Base-by-base conservation (phyloP, 129 eudicot genomes). In the Arctium lappa region DNA sequence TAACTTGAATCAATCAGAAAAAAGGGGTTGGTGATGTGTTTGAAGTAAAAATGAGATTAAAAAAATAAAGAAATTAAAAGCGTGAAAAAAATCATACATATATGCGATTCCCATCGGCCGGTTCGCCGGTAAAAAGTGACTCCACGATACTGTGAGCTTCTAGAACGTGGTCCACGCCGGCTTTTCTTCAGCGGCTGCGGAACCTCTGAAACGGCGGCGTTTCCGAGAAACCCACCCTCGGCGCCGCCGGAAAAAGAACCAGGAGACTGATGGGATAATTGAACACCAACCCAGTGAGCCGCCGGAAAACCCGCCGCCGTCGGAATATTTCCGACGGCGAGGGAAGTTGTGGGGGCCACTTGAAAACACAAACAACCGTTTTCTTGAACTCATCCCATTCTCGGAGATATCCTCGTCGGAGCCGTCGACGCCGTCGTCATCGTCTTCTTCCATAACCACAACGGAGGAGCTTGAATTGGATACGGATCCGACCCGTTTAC, bases 381-480 rank as follows among this genome's bases (percentile, higher is more conserved):
- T 88, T 68, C 85, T 85, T 42, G 85, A 79, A 34, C 76, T 73
- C 3, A 69, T 76, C 29, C n/a, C n/a, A n/a, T 73, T 80, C 36
- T 78, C 87, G 37, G 73, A 79, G 36, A 88, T 91, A 4, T 87
- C 97, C 0, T 87, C 97, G 13, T 94, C 94, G 56, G 91, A 89
- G 65, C 39, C 86, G 48, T n/a, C n/a, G n/a, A n/a, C n/a, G n/a
- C n/a, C n/a, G n/a, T 77, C 82, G 50, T 77, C 86, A 42, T 83
- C 82, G 42, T 76, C 86, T 27, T 86, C 94, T 60, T 91, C 97
- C 33, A 87, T 78, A 33, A 87, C 94, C 27, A 88, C 89, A 11
- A 91, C 92, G 39, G 98, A 93, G 7, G 99, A 93, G 88, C 97
- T 90, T 5, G 97, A 90, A 80, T 91, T 93, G 1, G 96, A 89